Base-by-base conservation (phyloP, 139 green algal genomes). In the Picochlorum costavermella region DNA sequence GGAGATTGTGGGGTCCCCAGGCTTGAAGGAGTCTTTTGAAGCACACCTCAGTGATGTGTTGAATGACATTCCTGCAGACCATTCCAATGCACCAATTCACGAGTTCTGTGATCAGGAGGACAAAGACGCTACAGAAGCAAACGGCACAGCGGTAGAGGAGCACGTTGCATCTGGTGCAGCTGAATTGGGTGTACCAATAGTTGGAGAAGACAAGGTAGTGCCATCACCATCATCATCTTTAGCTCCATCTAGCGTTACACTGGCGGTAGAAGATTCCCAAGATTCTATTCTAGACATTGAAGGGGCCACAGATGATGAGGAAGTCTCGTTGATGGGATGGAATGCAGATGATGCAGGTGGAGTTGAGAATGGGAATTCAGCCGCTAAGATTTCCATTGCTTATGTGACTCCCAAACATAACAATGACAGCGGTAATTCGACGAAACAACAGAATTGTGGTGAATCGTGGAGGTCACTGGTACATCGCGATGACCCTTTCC, bases 321-420 rank as follows among this genome's bases (percentile, higher is more conserved):
- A n/a, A n/a, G n/a, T n/a, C n/a, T n/a, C n/a, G n/a, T n/a, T n/a
- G n/a, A n/a, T n/a, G n/a, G n/a, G n/a, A n/a, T n/a, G n/a, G n/a
- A n/a, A n/a, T 51, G 45, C 45, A 51, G 45, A 26, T 51, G 45
- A 51, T 51, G 45, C 45, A 51, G 45, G 45, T 3, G 45, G 45
- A 51, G 45, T 1, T 51, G 45, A 51, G 45, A 51, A 51, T 51
- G 45, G 45, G 45, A 51, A 51, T 51, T n/a, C 45, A 51, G 45
- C 8, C 14, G 45, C 45, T 51, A 51, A 51, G 8, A 51, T 26
- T 8, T 51, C 45, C 45, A 51, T 51, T 51, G 45, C 45, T 26
- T 1, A 0, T 51, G 45, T 1, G 45, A 51, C 9, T 51, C 45
- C 4, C 45, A 51, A 51, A 51, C 4, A 51, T 10, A 51, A 26